Base-by-base conservation (phyloP, 345 rosid species). In the Moricandia moricandioides region DNA sequence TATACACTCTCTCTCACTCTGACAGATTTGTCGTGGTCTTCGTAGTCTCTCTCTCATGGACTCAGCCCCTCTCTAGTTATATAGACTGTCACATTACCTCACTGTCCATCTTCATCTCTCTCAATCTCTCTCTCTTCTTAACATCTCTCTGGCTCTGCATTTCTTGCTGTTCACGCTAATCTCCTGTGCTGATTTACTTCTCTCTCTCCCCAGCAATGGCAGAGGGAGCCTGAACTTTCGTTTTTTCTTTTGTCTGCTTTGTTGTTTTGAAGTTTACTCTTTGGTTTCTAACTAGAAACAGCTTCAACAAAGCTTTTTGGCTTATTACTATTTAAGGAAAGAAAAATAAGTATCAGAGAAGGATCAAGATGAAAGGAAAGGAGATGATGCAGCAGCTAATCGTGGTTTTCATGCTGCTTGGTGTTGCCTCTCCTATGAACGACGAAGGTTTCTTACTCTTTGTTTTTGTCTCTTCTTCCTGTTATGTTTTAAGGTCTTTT, bases 141-240 rank as follows among this genome's bases (percentile, higher is more conserved):
- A 87, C 84, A 67, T 75, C 84, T 75, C 84, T 81, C 85, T 82
- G 82, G 59, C 78, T 62, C 82, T 72, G 75, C 71, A 66, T 86
- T 77, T 86, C 90, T 82, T 85, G 66, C 86, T 67, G 81, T 80
- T 89, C 96, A 92, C 96, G 97, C 94, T 83, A 89, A 81, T 76
- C 88, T 76, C 86, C 91, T 89, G 97, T 78, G n/a, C 66, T 65
- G 56, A 66, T 60, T 64, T 70, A 74, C 54, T 57, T 49, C 21
- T 57, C 81, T 57, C 81, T 56, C 52, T 68, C 73, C 72, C 5
- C 51, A 45, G 67, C 76, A 51, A 74, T 69, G 72, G 52, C 47
- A 65, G 65, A 69, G 18, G 8, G 18, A 40, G 77, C 74, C 70
- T 31, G 35, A 35, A 26, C 49, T 69, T 31, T 39, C 30, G 62